phyloP scores from a whole-genome alignment of 208 protist genomes.

The Trypanosoma cruzi region DNA sequence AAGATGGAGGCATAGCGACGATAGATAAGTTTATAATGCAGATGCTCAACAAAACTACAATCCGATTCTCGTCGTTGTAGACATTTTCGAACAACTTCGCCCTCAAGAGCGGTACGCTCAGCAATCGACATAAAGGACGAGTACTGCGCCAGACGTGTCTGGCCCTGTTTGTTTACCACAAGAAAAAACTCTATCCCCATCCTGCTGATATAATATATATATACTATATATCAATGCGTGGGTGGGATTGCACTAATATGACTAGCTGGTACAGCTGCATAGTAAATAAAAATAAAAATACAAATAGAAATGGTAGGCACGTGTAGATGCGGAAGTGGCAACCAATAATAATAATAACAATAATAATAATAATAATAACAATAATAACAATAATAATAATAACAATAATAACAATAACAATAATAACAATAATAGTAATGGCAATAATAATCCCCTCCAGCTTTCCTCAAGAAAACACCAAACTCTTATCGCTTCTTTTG shows the following conservation, averaged over 20 bases:
- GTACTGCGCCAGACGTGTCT: constrained; percentile 96
- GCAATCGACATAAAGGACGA: constrained; percentile 69
- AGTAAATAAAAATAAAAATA: not conserved
- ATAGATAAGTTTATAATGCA: constrained; percentile 94
- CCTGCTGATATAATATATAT: constrained; percentile 2
- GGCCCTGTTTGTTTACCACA: constrained; percentile 97
- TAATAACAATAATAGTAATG: no score
- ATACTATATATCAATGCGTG: not conserved
- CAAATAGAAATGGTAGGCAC: not conserved
- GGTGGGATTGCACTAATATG: not conserved
- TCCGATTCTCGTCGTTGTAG: constrained; percentile 83
- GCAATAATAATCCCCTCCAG: no score
- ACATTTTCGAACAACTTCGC: constrained; percentile 95
- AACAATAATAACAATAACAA: no score
- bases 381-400: not conserved
- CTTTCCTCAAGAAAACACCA: no score
- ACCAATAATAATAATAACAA: not conserved
- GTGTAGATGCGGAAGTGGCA: not conserved
- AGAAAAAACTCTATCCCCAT: constrained; percentile 95
- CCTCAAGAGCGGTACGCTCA: constrained; percentile 86
- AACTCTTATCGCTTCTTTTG: no score
- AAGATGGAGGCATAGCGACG: constrained; percentile 96
- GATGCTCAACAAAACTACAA: constrained; percentile 94
- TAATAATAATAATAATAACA: not conserved
- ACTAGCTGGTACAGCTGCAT: not conserved